Conservation (phyloP, 2,329 filamentous ascomycete species). For the Aspergillus ochraceus region DNA sequence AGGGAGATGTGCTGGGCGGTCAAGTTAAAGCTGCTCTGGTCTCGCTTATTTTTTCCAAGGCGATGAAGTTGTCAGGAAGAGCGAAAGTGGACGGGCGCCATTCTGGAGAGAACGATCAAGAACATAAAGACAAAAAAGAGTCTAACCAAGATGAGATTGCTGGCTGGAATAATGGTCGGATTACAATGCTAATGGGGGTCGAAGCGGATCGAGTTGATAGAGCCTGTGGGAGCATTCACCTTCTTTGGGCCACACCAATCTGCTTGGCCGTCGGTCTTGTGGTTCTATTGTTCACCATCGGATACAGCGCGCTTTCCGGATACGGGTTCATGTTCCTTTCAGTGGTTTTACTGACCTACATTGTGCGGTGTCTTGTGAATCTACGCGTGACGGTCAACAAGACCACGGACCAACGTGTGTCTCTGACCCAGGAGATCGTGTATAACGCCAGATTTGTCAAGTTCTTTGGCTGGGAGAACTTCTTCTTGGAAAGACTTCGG, state of each 20-base stretch:
- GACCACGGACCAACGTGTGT: conserved; percentile 87
- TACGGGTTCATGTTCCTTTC: conserved; percentile 79
- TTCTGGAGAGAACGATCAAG: conserved; percentile 48
- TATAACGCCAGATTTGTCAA: conserved; percentile 91
- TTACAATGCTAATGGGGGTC: conserved; percentile 91
- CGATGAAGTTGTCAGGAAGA: conserved; percentile 82
- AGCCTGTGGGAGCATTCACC: conserved; percentile 83
- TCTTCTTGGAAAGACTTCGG: conserved; percentile 76
- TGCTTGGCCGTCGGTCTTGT: conserved; percentile 75
- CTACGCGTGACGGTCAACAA: conserved; percentile 83
- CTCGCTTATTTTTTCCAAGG: conserved; percentile 85
- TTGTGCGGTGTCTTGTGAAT: conserved; percentile 73
- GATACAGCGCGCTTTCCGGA: conserved; percentile 84
- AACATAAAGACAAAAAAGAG: conserved; percentile 44
- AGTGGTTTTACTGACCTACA: conserved; percentile 73
- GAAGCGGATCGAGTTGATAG: conserved; percentile 92
- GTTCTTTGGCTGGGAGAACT: conserved; percentile 90
- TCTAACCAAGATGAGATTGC: conserved; percentile 49
- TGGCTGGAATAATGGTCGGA: conserved; percentile 90
- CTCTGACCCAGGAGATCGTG: conserved; percentile 86
- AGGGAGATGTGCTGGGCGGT: conserved; percentile 87
- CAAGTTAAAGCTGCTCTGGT: conserved; percentile 80
- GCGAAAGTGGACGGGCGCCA: conserved; percentile 78
- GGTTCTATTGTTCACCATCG: conserved; percentile 80
- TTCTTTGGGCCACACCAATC: conserved; percentile 85